Evolutionary conservation across 192 early-diverging fungal genomes (phyloP).

Genomic region (Linnemannia exigua): DNA sequence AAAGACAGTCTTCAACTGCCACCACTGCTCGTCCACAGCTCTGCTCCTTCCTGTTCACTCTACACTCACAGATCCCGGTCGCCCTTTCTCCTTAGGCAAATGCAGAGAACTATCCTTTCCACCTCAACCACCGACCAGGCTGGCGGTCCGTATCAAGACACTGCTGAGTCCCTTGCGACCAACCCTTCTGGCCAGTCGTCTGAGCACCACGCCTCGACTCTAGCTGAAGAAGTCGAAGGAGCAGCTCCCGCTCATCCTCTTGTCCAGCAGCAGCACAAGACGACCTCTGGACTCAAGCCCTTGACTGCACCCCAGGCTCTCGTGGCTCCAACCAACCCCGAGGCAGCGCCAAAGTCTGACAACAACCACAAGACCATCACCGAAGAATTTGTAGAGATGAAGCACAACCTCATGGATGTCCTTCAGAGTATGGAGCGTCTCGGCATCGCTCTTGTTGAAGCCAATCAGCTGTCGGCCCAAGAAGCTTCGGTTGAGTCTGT

Average conservation of each 20-base stretch:
- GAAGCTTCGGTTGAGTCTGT: not conserved
- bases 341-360: not conserved
- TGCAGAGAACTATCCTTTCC: not conserved
- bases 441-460: not conserved
- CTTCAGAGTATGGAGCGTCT: slow-evolving; percentile 18
- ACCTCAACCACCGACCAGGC: not conserved
- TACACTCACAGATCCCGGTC: not conserved
- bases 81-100: not conserved
- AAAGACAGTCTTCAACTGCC: not conserved
- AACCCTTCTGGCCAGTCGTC: not conserved
- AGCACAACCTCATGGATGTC: not conserved
- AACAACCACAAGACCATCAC: not conserved
- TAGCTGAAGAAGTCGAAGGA: not conserved
- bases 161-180: not conserved
- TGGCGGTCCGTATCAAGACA: not conserved
- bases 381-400: slow-evolving; percentile 14
- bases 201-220: not conserved
- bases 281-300: not conserved
- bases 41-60: not conserved
- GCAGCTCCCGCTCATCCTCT: not conserved
- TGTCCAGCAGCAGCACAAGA: not conserved
- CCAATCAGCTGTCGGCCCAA: not conserved
- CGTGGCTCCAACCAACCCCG: not conserved
- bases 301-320: not conserved
- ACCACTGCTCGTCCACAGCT: not conserved